phyloP scores from a whole-genome alignment of 2,329 filamentous ascomycete species.

The Cucurbitaria berberidis region DNA sequence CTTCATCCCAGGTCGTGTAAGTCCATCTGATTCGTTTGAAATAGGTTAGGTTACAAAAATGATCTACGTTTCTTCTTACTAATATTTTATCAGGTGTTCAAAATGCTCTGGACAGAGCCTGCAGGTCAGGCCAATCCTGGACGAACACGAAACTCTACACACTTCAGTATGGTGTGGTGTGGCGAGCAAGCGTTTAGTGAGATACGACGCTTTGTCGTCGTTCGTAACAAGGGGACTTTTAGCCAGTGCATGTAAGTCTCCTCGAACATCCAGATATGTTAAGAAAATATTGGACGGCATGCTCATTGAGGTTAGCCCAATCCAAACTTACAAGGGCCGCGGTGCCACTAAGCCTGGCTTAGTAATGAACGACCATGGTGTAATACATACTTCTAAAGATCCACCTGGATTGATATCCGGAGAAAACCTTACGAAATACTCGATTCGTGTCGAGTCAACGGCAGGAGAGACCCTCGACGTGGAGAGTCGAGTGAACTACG shows the following conservation, averaged over 20 bases:
- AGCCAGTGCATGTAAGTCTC: constrained; percentile 24
- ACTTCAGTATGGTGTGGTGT: constrained; percentile 17
- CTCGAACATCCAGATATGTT: too few species aligned
- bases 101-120: constrained; percentile 27
- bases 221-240: constrained; percentile 21
- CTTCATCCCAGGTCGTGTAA: neutral
- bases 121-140: constrained; percentile 15
- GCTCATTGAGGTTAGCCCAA: constrained; percentile 16
- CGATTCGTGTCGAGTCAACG: constrained; percentile 40
- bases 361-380: constrained; percentile 21
- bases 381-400: constrained; percentile 27
- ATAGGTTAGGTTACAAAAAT: too few species aligned
- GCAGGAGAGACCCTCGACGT: constrained; percentile 35
- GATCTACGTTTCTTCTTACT: too few species aligned
- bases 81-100: constrained; percentile 30
- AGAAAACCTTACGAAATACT: constrained; percentile 43
- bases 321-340: constrained; percentile 28
- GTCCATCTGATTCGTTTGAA: too few species aligned
- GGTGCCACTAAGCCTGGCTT: constrained; percentile 20
- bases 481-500: constrained; percentile 50
- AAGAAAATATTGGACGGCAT: too few species aligned
- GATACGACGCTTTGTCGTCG: constrained; percentile 29
- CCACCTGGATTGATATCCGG: constrained; percentile 3
- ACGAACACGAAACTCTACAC: constrained; percentile 19
- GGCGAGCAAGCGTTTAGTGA: constrained; percentile 20